Base-by-base conservation (phyloP, 371 early-diverging fungal genomes). In the Saksenaea vasiformis region DNA sequence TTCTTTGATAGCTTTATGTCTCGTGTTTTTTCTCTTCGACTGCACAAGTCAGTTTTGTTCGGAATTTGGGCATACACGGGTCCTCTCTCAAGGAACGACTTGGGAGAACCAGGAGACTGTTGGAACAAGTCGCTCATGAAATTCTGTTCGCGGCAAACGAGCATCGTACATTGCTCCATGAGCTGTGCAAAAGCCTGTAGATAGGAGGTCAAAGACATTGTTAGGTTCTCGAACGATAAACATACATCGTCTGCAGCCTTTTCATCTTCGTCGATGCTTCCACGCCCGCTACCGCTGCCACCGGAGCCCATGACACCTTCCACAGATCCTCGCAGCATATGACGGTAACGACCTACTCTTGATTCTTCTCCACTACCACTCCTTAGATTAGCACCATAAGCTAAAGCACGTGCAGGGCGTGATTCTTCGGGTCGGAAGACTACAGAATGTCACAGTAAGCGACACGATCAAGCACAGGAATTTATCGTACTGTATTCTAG, bases 71-170 rank as follows among this genome's bases (percentile, higher is more conserved):
- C 67, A 64, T 68, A 71, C 7, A 84, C 77, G 36, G 74, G 74
- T 0, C 76, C 79, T 36, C 78, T 68, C 55, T 83, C 78, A 55
- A 78, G 61, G 57, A 80, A 80, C 13, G 79, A 75, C 57, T 74
- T 73, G 0, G 84, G 73, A 9, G 73, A 74, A 28, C 63, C 68
- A 7, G 68, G 65, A 4, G 72, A 67, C 26, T 86, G 66, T 66
- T 87, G 87, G 70, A 96, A 95, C 36, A 93, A 70, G 56, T 94
- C 92, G 13, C 86, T 82, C 65, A 93, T 83, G 61, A 91, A 92
- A 73, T 96, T 96, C 70, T 95, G 93, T 67, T 95, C 91, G 56
- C 89, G 74, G 15, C 75, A 70, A 0, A 87, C 71, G 13, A 78
- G 67, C 61, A 82, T 77, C 1, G 80, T 65, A 15, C 79, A 66